A percentile compares a stretch with the other conserved stretches of the same genome.
These are phyloP conservation scores for Primulina eburnea DNA, from an alignment of 257 asterid species.

Conservation along the genomic window DNA sequence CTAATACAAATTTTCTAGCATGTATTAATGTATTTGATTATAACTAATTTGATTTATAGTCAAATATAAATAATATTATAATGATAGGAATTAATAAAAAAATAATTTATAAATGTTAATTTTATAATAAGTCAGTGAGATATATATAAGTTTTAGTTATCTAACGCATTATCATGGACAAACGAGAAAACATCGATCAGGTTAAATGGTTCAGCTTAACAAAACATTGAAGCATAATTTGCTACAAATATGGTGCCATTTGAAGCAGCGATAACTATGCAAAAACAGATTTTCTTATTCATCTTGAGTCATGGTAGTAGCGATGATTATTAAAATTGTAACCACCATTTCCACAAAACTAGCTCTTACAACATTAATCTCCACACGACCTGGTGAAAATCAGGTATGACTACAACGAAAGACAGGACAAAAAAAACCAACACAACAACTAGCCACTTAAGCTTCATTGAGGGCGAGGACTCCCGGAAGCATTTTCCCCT, in stretches of 20 bases:
- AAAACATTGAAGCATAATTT: not conserved
- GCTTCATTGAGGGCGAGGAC: slow-evolving; percentile 79
- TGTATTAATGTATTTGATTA: no score
- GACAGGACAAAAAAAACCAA: slow-evolving; percentile 12
- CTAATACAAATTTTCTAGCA: no score
- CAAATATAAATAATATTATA: no score
- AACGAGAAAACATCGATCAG: no score
- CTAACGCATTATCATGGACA: no score
- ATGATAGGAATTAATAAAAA: no score
- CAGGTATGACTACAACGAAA: not conserved
- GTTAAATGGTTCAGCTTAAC: no score
- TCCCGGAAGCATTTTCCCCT: slow-evolving; percentile 83
- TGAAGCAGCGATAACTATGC: not conserved
- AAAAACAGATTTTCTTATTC: slow-evolving; percentile 8
- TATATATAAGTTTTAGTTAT: no score
- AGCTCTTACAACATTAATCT: slow-evolving; percentile 23
- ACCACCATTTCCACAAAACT: slow-evolving; percentile 26
- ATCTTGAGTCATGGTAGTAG: slow-evolving; percentile 18
- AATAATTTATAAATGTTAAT: no score
- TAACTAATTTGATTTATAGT: no score
- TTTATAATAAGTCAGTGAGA: no score
- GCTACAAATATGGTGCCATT: not conserved
- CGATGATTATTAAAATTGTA: slow-evolving; percentile 36
- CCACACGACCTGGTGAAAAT: slow-evolving; percentile 17
- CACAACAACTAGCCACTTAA: slow-evolving; percentile 20